These are phyloP conservation scores for Lactarius pseudohatsudake DNA, from an alignment of 768 basidiomycete genomes.

Conservation along the genomic window DNA sequence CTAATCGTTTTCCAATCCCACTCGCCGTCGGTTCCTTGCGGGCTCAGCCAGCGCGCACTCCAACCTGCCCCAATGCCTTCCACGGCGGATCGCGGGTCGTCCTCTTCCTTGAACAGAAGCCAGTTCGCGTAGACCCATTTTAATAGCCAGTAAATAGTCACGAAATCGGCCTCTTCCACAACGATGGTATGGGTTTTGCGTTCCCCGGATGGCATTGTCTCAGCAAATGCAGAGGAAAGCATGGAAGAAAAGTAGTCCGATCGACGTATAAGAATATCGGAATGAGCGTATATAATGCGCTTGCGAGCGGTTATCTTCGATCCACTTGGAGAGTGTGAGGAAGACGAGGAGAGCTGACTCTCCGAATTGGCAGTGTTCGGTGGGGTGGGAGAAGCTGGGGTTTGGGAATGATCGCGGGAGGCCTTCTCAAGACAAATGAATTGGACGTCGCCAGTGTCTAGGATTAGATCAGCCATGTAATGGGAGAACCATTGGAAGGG, in stretches of 20 bases:
- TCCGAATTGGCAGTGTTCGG: constrained; percentile 36
- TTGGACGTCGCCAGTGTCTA: constrained; percentile 74
- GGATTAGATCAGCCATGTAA: background rate
- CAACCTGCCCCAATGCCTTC: constrained; percentile 68
- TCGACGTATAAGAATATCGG: constrained; percentile 69
- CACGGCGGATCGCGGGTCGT: constrained; percentile 66
- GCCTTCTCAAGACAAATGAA: constrained; percentile 68
- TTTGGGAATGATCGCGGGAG: constrained; percentile 36
- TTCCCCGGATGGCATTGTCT: constrained; percentile 49
- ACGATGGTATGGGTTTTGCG: constrained; percentile 62
- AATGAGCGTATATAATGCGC: constrained; percentile 74
- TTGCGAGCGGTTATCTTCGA: constrained; percentile 60
- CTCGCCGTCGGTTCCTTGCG: constrained; percentile 45
- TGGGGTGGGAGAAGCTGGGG: constrained; percentile 33
- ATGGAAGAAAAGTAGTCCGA: constrained; percentile 80
- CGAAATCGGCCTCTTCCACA: constrained; percentile 78
- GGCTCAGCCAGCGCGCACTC: constrained; percentile 56
- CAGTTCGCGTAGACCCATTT: constrained; percentile 78
- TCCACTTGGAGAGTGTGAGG: constrained; percentile 44
- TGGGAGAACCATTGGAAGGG: background rate
- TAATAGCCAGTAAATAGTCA: constrained; percentile 76
- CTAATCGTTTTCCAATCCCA: constrained; percentile 72
- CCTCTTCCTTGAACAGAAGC: constrained; percentile 65
- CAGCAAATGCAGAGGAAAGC: constrained; percentile 69
- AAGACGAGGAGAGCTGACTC: constrained; percentile 38